Base-by-base conservation (phyloP, 2,329 filamentous ascomycete genomes). In the Neonectria coccinea region DNA sequence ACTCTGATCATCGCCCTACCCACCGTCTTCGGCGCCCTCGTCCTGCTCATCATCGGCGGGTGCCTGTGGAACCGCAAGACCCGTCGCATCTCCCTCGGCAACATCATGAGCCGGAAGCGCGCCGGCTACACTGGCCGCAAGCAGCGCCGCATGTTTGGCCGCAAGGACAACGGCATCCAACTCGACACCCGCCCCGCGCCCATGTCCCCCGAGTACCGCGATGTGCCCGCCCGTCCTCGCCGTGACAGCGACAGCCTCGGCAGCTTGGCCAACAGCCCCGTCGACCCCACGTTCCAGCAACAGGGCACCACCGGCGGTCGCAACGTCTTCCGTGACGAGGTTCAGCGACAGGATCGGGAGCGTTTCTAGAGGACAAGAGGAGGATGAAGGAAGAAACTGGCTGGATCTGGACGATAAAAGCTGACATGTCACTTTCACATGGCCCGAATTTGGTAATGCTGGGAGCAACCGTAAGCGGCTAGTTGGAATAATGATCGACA, bases 1-100 rank as follows among this genome's bases (percentile, higher is more conserved):
- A 83, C 81, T 29, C 77, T 89, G 48, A 80, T 81, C 72, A 85
- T 89, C 68, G 86, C 82, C 14, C 79, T 89, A 6, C 86, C 86
- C 18, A 76, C 79, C 58, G 77, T 85, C 20, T 75, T 86, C n/a
- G 83, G 81, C 54, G 79, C 83, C 71, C 76, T 86, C 58, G 52
- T 79, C 45, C 64, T 87, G 53, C 78, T 85, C 67, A 64, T 87
- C 70, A 47, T 89, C 78, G 80, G 89, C 77, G 74, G 88, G 77
- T 81, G 84, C 79, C 58, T 90, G 80, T 87, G 82, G 81, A 86
- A 88, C 76, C 79, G 81, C 59, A 80, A 83, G 70, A 76, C 79
- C n/a, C 82, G 86, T 60, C 74, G 74, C 64, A 85, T 88, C 64
- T 77, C 78, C 5, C 72, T 88, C 51, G 85, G 83, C 57, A 85